Conservation (phyloP, 306 rosid species). For the Morella rubra region DNA sequence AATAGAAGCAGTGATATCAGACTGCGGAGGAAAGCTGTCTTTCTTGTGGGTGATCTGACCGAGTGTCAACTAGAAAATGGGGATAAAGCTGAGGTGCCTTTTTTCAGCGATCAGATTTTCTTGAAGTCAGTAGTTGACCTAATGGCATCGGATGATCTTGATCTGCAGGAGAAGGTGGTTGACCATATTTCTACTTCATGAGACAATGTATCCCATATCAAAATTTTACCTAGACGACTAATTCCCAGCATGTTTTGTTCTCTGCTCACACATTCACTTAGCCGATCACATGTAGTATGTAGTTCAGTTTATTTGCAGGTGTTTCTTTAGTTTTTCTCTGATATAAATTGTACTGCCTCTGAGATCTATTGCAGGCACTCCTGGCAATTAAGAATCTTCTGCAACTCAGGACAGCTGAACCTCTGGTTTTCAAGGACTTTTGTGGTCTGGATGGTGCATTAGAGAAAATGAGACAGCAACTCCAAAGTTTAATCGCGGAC, state of each 20-base stretch:
- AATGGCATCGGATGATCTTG: conserved; percentile 65
- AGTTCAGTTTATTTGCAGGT: not conserved
- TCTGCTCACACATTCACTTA: not conserved
- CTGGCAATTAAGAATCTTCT: conserved; percentile 63
- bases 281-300: not conserved
- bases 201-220: not conserved
- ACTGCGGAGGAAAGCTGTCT: conserved; percentile 69
- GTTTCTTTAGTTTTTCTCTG: not conserved
- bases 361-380: conserved; percentile 60
- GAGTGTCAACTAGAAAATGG: conserved; percentile 52
- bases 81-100: conserved; percentile 42
- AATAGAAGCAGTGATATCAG: conserved; percentile 59
- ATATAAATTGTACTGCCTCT: conserved; percentile 13
- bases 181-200: not conserved
- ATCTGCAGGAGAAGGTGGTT: conserved; percentile 86
- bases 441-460: conserved; percentile 74
- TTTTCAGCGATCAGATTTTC: conserved; percentile 52
- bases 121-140: conserved; percentile 84
- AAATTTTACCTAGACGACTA: not conserved
- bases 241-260: not conserved
- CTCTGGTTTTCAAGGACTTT: conserved; percentile 54
- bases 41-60: conserved; percentile 67
- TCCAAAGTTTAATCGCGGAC: conserved; percentile 52
- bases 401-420: conserved; percentile 62
- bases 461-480: conserved; percentile 55